Evolutionary conservation across 176 grass and related monocot species (phyloP), one percentile per base, ranked within the genome.

Genomic region (Cymbopogon citratus): DNA sequence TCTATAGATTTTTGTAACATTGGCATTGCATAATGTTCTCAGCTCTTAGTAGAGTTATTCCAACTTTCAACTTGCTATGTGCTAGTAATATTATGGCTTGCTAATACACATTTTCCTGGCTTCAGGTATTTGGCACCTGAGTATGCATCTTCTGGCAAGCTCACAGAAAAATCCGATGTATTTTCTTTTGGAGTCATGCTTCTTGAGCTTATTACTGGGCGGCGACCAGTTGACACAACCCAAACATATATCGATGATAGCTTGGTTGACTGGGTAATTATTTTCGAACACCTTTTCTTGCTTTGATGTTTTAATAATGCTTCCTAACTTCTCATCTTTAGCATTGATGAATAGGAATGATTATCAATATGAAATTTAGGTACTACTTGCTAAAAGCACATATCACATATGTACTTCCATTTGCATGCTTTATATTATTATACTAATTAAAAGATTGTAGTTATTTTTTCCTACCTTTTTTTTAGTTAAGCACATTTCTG

Each of bases 151-250:
- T 99, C 97, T 39, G 93, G 97, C 62, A 99, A 99, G 81, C 91
- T 99, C 18, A 90, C 97, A n/a, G 97, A 99, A 21, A 95, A 90
- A 63, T 99, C 97, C 12, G 97, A 99, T 80, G 97, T 99, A 18
- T 99, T 99, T 44, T 99, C 97, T 46, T 99, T 78, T 19, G 97
- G 97, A 52, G 85, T 96, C 26, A 96, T 99, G 97, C 89, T 99
- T 90, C 87, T 99, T 44, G 97, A 99, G 85, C 85, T 99, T 72
- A 99, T 99, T 65, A 99, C 89, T 43, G 97, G 97, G 31, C 82
- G 81, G 3, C 89, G 93, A 6, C 97, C 97, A 66, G 91, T 99
- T 82, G 97, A 99, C 89, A 56, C 97, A 35, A 76, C 40, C 84
- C 88, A 99, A 63, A 82, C 85, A 72, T 95, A 74, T 83, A 92